Conservation (phyloP, 2,329 filamentous ascomycete genomes). For the Neoscytalidium dimidiatum region DNA sequence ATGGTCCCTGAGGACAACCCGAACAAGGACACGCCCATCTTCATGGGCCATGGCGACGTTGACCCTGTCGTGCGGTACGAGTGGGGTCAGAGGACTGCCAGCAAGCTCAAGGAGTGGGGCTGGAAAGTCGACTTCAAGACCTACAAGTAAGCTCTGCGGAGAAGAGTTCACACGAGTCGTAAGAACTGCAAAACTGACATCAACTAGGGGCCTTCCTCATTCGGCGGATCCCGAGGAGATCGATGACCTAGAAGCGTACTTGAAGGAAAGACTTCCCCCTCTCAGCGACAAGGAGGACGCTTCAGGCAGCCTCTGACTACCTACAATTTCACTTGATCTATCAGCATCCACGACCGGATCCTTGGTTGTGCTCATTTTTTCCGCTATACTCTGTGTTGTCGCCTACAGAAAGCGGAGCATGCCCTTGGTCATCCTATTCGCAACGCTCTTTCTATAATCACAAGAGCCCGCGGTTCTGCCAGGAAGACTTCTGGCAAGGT, state of each 20-base stretch:
- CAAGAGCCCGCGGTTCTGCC: background rate
- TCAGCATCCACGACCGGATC: background rate
- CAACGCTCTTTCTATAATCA: background rate
- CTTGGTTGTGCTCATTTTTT: background rate
- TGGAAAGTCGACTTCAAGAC: slow-evolving; percentile 74
- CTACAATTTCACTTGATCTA: background rate
- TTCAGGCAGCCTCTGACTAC: slow-evolving; percentile 17
- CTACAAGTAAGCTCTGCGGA: slow-evolving; percentile 62
- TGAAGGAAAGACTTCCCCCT: slow-evolving; percentile 55
- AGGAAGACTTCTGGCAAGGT: background rate
- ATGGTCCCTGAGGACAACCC: slow-evolving; percentile 46
- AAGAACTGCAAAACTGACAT: background rate
- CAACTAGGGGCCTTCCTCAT: slow-evolving; percentile 67
- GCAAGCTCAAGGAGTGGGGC: slow-evolving; percentile 68
- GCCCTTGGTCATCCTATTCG: background rate
- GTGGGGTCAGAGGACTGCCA: slow-evolving; percentile 68
- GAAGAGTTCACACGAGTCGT: background rate
- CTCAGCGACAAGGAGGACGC: slow-evolving; percentile 39
- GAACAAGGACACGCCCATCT: slow-evolving; percentile 78
- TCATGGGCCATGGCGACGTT: slow-evolving; percentile 82
- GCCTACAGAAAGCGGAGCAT: slow-evolving; percentile 8
- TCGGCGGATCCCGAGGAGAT: slow-evolving; percentile 77
- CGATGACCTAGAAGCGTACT: slow-evolving; percentile 72
- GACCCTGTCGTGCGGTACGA: slow-evolving; percentile 72
- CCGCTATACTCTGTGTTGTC: background rate